phyloP scores from a whole-genome alignment of 73 alveolate species.

The Durusdinium trenchii region DNA sequence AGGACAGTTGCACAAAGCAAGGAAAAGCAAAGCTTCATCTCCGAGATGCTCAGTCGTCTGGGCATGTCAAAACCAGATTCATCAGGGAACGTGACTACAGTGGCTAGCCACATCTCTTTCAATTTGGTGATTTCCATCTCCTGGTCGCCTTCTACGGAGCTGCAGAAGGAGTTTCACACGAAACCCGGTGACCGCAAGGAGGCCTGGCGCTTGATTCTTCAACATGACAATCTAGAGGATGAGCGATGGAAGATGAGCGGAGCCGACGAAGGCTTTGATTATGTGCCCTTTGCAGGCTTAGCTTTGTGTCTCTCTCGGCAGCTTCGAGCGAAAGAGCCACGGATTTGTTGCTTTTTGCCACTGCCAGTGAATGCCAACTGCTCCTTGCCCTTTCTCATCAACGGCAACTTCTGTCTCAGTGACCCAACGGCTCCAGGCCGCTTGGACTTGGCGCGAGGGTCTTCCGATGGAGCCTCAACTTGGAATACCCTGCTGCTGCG shows the following conservation, averaged over 20 bases:
- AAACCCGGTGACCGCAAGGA: neutral
- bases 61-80: neutral
- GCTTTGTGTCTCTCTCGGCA: conserved; percentile 31
- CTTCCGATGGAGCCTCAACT: neutral
- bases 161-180: neutral
- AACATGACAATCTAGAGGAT: conserved; percentile 22
- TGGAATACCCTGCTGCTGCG: conserved; percentile 39
- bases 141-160: neutral
- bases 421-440: conserved; percentile 26
- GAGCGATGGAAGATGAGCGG: neutral
- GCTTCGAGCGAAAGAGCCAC: neutral
- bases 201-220: conserved; percentile 27
- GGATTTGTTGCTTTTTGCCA: conserved; percentile 28
- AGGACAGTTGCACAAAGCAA: conserved; percentile 17
- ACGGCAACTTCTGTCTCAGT: conserved; percentile 32
- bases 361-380: neutral
- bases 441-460: conserved; percentile 16
- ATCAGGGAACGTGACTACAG: too few species aligned
- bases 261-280: neutral
- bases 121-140: neutral
- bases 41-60: conserved; percentile 2
- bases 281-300: conserved; percentile 32
- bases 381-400: conserved; percentile 18
- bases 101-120: neutral
- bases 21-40: conserved; percentile 45